phyloP scores from a whole-genome alignment of 164 flowering plant genomes.

The Buxus sempervirens region DNA sequence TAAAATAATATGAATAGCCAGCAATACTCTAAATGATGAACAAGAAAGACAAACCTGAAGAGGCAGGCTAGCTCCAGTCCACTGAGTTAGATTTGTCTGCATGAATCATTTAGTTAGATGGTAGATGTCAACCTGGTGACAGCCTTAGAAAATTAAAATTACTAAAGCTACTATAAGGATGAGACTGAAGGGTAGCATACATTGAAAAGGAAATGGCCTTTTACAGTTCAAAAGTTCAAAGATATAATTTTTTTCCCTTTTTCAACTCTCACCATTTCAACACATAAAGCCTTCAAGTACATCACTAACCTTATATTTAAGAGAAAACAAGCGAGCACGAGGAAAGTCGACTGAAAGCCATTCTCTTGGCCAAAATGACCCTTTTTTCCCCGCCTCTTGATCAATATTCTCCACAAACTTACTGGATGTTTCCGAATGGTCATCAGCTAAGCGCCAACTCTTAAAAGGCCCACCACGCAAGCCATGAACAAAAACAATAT shows the following conservation, averaged over 20 bases:
- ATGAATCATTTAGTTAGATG: slow-evolving; percentile 27
- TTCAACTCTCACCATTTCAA: not conserved
- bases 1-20: not conserved
- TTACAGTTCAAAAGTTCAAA: not conserved
- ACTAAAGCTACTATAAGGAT: slow-evolving; percentile 20
- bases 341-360: slow-evolving; percentile 95
- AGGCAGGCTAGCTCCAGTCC: slow-evolving; percentile 99
- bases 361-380: slow-evolving; percentile 96
- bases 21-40: not conserved
- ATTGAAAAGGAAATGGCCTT: not conserved
- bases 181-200: slow-evolving; percentile 1
- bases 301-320: slow-evolving; percentile 85
- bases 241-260: not conserved
- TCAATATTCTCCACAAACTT: slow-evolving; percentile 95
- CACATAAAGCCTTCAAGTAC: slow-evolving; percentile 2
- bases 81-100: slow-evolving; percentile 97
- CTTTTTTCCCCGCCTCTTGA: slow-evolving; percentile 92
- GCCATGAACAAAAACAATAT: slow-evolving; percentile 94
- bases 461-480: slow-evolving; percentile 94
- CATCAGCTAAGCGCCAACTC: slow-evolving; percentile 91
- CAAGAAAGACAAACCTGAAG: slow-evolving; percentile 68
- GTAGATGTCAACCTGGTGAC: slow-evolving; percentile 33
- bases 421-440: slow-evolving; percentile 71
- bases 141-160: slow-evolving; percentile 27
- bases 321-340: slow-evolving; percentile 77